Conservation (phyloP, 768 basidiomycete genomes). For the Russula sp. region DNA sequence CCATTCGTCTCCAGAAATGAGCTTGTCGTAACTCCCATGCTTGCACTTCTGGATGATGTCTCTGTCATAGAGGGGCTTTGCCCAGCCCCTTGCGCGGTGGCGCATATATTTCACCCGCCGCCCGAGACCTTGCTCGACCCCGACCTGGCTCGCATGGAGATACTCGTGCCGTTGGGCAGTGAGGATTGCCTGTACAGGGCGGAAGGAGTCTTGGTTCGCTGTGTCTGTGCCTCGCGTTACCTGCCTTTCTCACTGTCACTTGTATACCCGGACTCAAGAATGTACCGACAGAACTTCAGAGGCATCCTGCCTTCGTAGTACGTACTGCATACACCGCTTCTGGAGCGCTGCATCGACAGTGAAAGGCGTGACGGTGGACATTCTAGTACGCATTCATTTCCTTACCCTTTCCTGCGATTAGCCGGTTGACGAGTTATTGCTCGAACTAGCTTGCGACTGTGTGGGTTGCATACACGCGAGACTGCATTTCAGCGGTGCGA, state of each 20-base stretch:
- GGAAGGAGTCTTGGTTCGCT: slow-evolving; percentile 44
- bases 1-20: slow-evolving; percentile 57
- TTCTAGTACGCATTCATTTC: too few species aligned
- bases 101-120: slow-evolving; percentile 50
- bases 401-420: slow-evolving; percentile 33
- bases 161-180: slow-evolving; percentile 50
- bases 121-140: too few species aligned
- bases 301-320: slow-evolving; percentile 27
- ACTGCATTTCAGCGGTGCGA: too few species aligned
- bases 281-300: slow-evolving; percentile 40
- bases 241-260: neutral
- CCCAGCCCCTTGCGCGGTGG: slow-evolving; percentile 63
- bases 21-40: slow-evolving; percentile 51
- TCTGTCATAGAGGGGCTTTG: slow-evolving; percentile 46
- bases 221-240: too few species aligned
- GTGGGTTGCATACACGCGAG: too few species aligned
- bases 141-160: slow-evolving; percentile 44
- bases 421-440: too few species aligned
- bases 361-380: too few species aligned
- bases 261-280: neutral
- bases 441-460: too few species aligned
- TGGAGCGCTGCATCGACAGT: too few species aligned
- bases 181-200: slow-evolving; percentile 81
- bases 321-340: slow-evolving; percentile 52
- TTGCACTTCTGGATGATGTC: slow-evolving; percentile 57